Evolutionary conservation across 768 basidiomycete species (phyloP), one percentile per base, ranked within the genome.

Genomic region (Hirschioporus abietinus): DNA sequence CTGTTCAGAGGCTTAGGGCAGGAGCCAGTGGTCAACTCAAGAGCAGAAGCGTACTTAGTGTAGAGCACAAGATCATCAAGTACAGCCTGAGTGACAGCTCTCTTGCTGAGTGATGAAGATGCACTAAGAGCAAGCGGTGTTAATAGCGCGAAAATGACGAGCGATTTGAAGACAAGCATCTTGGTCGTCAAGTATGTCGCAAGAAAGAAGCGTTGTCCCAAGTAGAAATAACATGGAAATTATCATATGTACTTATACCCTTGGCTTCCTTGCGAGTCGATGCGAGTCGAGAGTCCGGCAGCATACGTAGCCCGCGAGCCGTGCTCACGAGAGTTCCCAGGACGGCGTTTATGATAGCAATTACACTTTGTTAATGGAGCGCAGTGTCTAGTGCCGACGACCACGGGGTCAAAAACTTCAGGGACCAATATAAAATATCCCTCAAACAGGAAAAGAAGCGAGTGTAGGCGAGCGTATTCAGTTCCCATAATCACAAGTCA

Each of bases 41-140:
- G 81, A 7, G 83, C 84, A 12, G 84, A 82, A 0, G 85, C 82
- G 67, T 84, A 86, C 72, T 84, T 83, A 77, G 84, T 82, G 75
- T 86, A 85, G 68, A 81, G 79, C 0, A 83, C 72, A 7, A 86
- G 75, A 65, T 84, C 78, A 23, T 61, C 60, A 12, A 61, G 30
- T 3, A 61, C 25, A 17, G 12, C 24, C 23, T 61, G 60, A 34
- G 60, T 5, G 3, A 61, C 42, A 20, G 12, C 30, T 20, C 42
- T 52, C 20, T 52, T 52, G 20, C 20, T 52, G 15, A 52, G 42
- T 3, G 42, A 52, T 15, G 42, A 52, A 12, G 42, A 10, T 12
- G 20, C 42, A 12, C 15, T 20, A 52, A 52, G 42, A 52, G 42
- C 42, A 52, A 52, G 42, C 42, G 42, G 42, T 15, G 42, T 20